phyloP scores from a whole-genome alignment of 768 basidiomycete genomes.

The Exidia glandulosa region DNA sequence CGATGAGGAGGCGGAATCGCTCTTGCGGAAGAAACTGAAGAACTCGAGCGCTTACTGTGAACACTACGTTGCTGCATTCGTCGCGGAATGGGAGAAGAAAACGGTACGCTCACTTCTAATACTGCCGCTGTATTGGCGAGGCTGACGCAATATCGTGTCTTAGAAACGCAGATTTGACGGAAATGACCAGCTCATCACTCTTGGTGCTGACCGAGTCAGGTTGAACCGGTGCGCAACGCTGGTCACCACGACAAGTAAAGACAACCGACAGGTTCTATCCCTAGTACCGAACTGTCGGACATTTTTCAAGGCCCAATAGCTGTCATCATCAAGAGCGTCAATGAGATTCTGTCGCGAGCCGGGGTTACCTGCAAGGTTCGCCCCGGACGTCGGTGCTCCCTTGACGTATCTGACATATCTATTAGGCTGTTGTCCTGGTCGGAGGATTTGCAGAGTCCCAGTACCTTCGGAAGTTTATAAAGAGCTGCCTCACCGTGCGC shows the following conservation, averaged over 20 bases:
- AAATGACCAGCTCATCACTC: too few relatives aligned
- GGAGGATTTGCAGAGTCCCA: neutral
- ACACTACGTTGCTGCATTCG: too few relatives aligned
- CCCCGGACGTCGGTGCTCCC: neutral
- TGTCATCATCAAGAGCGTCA: neutral
- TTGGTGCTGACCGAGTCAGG: too few relatives aligned
- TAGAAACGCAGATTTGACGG: too few relatives aligned
- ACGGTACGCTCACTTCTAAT: too few relatives aligned
- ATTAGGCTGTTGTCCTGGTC: neutral
- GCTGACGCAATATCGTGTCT: too few relatives aligned
- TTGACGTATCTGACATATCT: neutral
- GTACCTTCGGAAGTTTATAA: neutral
- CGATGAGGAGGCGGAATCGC: neutral
- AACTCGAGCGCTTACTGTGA: too few relatives aligned
- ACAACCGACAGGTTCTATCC: too few relatives aligned
- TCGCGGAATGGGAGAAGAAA: too few relatives aligned
- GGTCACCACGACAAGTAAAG: too few relatives aligned
- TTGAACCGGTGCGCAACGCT: too few relatives aligned
- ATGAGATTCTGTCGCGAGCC: neutral
- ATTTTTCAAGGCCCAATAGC: neutral
- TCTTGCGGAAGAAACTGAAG: neutral
- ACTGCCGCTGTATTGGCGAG: too few relatives aligned
- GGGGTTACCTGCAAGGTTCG: neutral
- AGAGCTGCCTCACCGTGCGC: neutral
- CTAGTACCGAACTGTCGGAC: neutral